Conservation (phyloP, 176 grass and related monocot species). For the Triticum monococcum region DNA sequence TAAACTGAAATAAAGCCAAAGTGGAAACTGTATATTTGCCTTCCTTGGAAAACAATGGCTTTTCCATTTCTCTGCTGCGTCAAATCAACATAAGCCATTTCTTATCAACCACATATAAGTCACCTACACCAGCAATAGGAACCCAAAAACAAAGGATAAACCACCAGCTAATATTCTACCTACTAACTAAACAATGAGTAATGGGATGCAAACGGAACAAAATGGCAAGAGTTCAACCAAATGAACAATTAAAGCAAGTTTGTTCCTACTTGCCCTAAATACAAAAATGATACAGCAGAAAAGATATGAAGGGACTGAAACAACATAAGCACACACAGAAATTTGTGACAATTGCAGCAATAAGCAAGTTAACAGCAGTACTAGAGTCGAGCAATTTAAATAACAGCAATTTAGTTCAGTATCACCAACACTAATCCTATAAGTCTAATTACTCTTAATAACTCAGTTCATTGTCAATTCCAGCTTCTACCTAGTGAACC, state of each 20-base stretch:
- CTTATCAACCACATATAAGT: background rate
- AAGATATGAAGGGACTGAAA: constrained; percentile 21
- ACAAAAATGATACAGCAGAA: background rate
- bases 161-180: background rate
- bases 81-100: background rate
- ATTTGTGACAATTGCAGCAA: background rate
- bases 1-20: constrained; percentile 1
- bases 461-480: constrained; percentile 26
- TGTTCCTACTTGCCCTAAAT: background rate
- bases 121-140: background rate
- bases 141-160: background rate
- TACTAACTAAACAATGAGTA: constrained; percentile 5
- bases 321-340: background rate
- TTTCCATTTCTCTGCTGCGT: background rate
- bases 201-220: background rate
- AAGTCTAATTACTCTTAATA: constrained; percentile 32
- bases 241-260: constrained; percentile 1
- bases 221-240: background rate
- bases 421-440: constrained; percentile 14
- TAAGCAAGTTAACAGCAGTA: constrained; percentile 26
- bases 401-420: constrained; percentile 27
- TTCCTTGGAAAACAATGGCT: background rate
- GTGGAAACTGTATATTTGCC: background rate
- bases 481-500: constrained; percentile 41
- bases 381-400: background rate